These are phyloP conservation scores for Colletotrichum truncatum DNA, from an alignment of 2,329 filamentous ascomycete species.

Conservation along the genomic window DNA sequence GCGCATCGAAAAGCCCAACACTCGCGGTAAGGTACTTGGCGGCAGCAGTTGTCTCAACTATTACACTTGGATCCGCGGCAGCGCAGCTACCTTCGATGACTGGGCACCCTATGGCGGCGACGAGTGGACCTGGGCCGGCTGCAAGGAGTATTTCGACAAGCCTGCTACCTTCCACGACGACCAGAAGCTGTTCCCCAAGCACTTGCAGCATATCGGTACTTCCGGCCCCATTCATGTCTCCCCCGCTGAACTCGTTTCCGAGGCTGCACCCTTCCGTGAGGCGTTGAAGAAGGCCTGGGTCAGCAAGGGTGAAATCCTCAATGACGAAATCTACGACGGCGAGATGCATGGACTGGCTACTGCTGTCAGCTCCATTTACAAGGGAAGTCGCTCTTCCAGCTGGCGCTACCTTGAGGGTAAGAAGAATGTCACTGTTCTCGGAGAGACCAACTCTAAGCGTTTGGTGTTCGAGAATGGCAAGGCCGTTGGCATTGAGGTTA, in stretches of 20 bases:
- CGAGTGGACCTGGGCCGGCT: constrained; percentile 66
- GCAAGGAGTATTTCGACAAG: constrained; percentile 59
- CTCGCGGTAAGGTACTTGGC: constrained; percentile 66
- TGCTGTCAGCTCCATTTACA: constrained; percentile 65
- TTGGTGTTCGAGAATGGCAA: constrained; percentile 59
- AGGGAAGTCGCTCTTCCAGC: constrained; percentile 62
- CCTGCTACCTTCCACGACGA: constrained; percentile 66
- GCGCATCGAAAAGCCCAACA: constrained; percentile 71
- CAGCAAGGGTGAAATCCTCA: constrained; percentile 58
- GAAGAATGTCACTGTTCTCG: constrained; percentile 62
- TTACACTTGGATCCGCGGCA: constrained; percentile 70
- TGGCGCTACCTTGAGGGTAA: constrained; percentile 61
- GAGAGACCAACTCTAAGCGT: constrained; percentile 58
- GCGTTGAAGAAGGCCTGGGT: constrained; percentile 61
- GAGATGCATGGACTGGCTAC: constrained; percentile 62
- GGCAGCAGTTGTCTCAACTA: constrained; percentile 69
- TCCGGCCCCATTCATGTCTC: constrained; percentile 62
- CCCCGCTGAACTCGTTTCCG: constrained; percentile 62
- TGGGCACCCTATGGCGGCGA: constrained; percentile 79
- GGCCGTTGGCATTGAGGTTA: constrained; percentile 56
- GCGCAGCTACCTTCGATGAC: constrained; percentile 69
- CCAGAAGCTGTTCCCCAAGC: constrained; percentile 49
- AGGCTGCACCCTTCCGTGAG: constrained; percentile 60
- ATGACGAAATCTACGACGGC: constrained; percentile 65
- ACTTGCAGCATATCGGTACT: constrained; percentile 59